Percentiles rank a stretch among this genome's conserved stretches.
Conservation (phyloP, 139 green algal genomes). For the Chlorella sorokiniana region DNA sequence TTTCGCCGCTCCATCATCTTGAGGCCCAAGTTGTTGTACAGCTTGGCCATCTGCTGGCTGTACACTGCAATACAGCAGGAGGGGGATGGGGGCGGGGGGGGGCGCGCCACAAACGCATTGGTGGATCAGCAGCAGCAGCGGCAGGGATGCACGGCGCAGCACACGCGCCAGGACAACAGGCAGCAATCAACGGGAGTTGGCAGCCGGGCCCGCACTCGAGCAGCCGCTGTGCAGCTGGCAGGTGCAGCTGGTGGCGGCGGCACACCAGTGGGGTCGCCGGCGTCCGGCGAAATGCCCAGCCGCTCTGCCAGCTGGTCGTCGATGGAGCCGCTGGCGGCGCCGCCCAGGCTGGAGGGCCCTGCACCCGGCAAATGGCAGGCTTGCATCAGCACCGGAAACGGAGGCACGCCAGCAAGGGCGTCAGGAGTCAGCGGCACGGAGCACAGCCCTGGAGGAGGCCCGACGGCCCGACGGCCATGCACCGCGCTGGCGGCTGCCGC, state of each 20-base stretch:
- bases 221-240: no score
- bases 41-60: slow-evolving; percentile 40
- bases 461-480: no score
- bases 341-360: neutral
- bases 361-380: no score
- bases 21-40: slow-evolving; percentile 50
- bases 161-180: neutral
- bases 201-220: no score
- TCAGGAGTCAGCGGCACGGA: neutral
- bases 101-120: neutral
- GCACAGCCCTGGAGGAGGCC: no score
- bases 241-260: no score
- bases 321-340: neutral
- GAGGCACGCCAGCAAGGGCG: neutral
- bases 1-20: slow-evolving; percentile 45
- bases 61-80: neutral
- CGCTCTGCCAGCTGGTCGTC: slow-evolving; percentile 22
- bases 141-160: neutral
- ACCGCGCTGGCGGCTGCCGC: neutral
- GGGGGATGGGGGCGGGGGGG: no score
- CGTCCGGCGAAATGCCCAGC: slow-evolving; percentile 19
- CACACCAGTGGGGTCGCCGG: slow-evolving; percentile 14
- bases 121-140: neutral
- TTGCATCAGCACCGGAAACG: neutral
- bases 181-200: neutral